phyloP scores from a whole-genome alignment of 148 eudicot genomes.

The Persicaria maculosa region DNA sequence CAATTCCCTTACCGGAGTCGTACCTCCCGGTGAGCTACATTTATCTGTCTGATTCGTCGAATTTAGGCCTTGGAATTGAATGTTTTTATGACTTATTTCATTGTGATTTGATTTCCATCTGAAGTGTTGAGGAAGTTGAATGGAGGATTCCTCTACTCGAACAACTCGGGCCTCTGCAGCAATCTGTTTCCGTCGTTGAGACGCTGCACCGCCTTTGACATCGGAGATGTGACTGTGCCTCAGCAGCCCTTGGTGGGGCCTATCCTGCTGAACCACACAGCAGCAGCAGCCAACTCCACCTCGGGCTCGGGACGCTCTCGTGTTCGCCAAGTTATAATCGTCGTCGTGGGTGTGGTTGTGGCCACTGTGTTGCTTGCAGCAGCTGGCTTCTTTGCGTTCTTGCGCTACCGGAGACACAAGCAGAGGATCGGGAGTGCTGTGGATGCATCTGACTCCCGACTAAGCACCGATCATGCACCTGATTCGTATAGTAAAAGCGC shows the following conservation, averaged over 20 bases:
- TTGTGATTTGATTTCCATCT: conserved; percentile 6
- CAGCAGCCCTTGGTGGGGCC: conserved; percentile 30
- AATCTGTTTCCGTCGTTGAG: conserved; percentile 44
- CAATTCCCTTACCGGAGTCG: conserved; percentile 66
- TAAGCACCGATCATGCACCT: conserved; percentile 40
- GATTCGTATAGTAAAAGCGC: conserved; percentile 46
- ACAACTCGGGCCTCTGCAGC: conserved; percentile 74
- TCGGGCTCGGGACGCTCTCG: conserved; percentile 39
- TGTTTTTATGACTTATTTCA: background rate
- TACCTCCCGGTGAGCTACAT: conserved; percentile 47
- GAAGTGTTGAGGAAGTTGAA: conserved; percentile 57
- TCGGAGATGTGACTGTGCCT: conserved; percentile 27
- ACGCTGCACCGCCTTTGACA: conserved; percentile 62
- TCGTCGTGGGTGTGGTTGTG: conserved; percentile 37
- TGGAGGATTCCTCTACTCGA: conserved; percentile 38
- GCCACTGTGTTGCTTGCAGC: conserved; percentile 30
- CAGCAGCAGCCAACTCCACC: conserved; percentile 20
- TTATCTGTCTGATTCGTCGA: background rate
- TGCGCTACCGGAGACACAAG: conserved; percentile 49
- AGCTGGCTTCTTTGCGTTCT: conserved; percentile 28
- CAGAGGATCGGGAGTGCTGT: conserved; percentile 55
- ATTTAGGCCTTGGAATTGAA: background rate
- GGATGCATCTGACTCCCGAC: conserved; percentile 45
- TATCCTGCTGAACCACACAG: conserved; percentile 15
- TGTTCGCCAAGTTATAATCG: conserved; percentile 21